A percentile compares a stretch with the other conserved stretches of the same genome.
Conservation (phyloP, 2,329 filamentous ascomycete genomes). For the Neodidymelliopsis sp. region DNA sequence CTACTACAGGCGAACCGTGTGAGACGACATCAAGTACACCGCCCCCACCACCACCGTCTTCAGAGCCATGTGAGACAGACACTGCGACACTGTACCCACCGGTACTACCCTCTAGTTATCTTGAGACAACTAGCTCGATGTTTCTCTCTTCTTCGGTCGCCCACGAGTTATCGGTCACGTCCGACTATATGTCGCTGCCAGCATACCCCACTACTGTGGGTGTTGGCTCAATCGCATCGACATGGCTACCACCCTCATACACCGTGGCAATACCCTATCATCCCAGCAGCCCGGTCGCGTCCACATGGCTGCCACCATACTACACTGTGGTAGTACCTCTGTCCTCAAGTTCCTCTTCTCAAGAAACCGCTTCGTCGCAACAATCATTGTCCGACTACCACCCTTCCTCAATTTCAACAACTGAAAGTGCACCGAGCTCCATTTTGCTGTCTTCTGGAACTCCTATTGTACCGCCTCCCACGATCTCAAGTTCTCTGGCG, state of each 20-base stretch:
- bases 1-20: conserved; percentile 11
- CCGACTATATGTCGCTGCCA: neutral
- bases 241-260: conserved; percentile 15
- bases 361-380: neutral
- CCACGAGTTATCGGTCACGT: neutral
- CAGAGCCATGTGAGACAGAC: conserved; percentile 19
- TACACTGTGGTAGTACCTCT: conserved; percentile 11
- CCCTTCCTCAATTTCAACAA: neutral
- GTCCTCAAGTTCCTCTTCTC: neutral
- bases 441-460: neutral
- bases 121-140: neutral
- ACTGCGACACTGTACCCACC: conserved; percentile 1
- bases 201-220: conserved; percentile 2
- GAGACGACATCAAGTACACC: conserved; percentile 12
- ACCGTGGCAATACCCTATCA: conserved; percentile 9
- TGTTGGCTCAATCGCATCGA: conserved; percentile 11
- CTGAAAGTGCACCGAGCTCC: neutral
- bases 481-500: neutral
- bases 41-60: conserved; percentile 2
- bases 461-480: neutral
- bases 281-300: conserved; percentile 1
- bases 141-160: conserved; percentile 1
- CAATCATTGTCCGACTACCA: neutral
- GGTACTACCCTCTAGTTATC: conserved; percentile 1
- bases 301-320: conserved; percentile 10